phyloP scores from a whole-genome alignment of 495 filamentous ascomycete genomes.

The Aspergillus olivimuriae region DNA sequence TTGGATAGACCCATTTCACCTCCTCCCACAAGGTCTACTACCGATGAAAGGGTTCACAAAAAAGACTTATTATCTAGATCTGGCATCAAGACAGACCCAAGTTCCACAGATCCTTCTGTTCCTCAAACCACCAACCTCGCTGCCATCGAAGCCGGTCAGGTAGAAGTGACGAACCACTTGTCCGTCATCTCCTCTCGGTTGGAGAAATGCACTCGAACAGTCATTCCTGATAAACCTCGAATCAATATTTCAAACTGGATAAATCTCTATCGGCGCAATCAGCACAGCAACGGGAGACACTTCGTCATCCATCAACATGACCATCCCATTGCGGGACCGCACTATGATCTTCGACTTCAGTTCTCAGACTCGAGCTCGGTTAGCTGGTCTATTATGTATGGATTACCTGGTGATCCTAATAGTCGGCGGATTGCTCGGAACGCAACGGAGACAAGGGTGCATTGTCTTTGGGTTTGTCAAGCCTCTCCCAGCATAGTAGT shows the following conservation, averaged over 20 bases:
- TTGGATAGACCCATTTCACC: constrained; percentile 10
- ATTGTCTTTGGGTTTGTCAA: constrained; percentile 55
- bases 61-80: too few relatives aligned
- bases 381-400: constrained; percentile 62
- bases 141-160: constrained; percentile 53
- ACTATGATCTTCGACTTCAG: constrained; percentile 62
- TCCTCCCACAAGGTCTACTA: constrained; percentile 4
- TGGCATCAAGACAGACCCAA: too few relatives aligned
- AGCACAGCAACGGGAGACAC: constrained; percentile 45
- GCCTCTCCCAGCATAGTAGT: not conserved
- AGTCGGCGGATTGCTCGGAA: constrained; percentile 50
- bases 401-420: constrained; percentile 58
- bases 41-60: too few relatives aligned
- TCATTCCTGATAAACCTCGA: constrained; percentile 19
- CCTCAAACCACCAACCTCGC: constrained; percentile 19
- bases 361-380: constrained; percentile 58
- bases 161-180: constrained; percentile 46
- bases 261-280: constrained; percentile 47
- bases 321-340: constrained; percentile 57
- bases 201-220: constrained; percentile 11
- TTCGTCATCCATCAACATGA: constrained; percentile 68
- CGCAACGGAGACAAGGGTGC: constrained; percentile 61
- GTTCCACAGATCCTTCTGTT: not conserved
- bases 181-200: constrained; percentile 43
- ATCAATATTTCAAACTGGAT: constrained; percentile 41